Evolutionary conservation across 2,329 filamentous ascomycete genomes (phyloP).

Genomic region (Fusarium verrucosum): DNA sequence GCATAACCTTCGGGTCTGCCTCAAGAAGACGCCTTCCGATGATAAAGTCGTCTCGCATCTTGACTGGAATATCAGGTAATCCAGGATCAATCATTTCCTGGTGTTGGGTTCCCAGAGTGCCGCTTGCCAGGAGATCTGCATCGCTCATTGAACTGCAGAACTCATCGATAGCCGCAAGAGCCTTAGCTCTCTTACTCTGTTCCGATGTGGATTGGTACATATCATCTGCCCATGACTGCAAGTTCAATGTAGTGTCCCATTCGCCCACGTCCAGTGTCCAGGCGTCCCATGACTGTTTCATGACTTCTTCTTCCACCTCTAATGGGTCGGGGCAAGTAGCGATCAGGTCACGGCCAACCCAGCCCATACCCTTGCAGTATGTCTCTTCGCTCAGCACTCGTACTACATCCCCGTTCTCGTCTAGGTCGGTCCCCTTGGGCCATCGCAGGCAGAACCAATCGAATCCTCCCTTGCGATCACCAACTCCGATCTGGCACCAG

Average conservation of each 20-base stretch:
- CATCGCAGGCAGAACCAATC: conserved; percentile 88
- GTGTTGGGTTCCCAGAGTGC: conserved; percentile 55
- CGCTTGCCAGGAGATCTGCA: conserved; percentile 67
- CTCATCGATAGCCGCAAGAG: conserved; percentile 61
- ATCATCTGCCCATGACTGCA: conserved; percentile 52
- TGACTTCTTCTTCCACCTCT: conserved; percentile 67
- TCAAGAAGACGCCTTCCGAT: conserved; percentile 61
- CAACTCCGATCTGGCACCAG: conserved; percentile 97
- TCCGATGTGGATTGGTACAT: conserved; percentile 23
- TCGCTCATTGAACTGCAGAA: conserved; percentile 71
- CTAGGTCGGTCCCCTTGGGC: conserved; percentile 75
- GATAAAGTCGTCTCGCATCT: conserved; percentile 61
- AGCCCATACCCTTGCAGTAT: conserved; percentile 81
- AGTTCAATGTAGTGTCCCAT: conserved; percentile 58
- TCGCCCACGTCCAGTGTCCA: conserved; percentile 73
- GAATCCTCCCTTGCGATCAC: conserved; percentile 85
- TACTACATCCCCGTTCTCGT: conserved; percentile 72
- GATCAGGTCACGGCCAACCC: conserved; percentile 71
- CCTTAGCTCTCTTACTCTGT: conserved; percentile 43
- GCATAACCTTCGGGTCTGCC: conserved; percentile 49
- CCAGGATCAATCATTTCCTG: conserved; percentile 69
- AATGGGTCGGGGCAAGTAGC: conserved; percentile 48
- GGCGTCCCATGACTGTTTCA: conserved; percentile 71
- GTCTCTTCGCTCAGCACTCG: conserved; percentile 85
- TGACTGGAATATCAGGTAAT: conserved; percentile 62